Evolutionary conservation across 2,329 filamentous ascomycete species (phyloP).

Genomic region (Dothistroma septosporum): DNA sequence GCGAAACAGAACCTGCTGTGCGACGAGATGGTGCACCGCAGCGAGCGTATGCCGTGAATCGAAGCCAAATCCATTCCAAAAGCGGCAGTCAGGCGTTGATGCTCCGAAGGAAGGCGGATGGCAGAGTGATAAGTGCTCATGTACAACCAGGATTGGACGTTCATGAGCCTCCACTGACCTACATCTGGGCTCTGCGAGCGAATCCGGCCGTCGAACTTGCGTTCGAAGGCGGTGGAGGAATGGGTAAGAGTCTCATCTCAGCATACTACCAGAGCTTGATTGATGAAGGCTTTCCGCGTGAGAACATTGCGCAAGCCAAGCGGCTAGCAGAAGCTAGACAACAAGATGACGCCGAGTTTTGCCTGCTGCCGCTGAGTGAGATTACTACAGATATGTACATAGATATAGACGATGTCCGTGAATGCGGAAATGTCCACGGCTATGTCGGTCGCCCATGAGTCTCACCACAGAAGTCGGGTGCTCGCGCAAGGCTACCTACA

Average conservation of each 20-base stretch:
- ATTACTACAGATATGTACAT: constrained; percentile 20
- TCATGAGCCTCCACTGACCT: constrained; percentile 20
- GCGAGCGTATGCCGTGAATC: constrained; percentile 7
- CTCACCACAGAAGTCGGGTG: too few relatives aligned
- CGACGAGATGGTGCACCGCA: constrained; percentile 6
- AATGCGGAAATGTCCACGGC: background rate
- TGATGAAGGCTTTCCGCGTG: constrained; percentile 23
- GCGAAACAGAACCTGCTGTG: constrained; percentile 20
- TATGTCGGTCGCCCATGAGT: background rate
- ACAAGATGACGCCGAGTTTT: constrained; percentile 12
- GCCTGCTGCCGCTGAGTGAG: constrained; percentile 15
- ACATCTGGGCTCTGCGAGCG: constrained; percentile 24
- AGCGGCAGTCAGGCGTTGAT: constrained; percentile 23
- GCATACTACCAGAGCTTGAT: constrained; percentile 24
- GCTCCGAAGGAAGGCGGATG: constrained; percentile 11
- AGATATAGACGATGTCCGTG: constrained; percentile 10
- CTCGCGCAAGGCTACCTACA: too few relatives aligned
- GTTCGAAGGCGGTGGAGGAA: constrained; percentile 4
- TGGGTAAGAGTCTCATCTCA: constrained; percentile 13
- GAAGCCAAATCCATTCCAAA: constrained; percentile 19
- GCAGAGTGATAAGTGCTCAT: constrained; percentile 18
- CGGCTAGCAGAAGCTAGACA: constrained; percentile 16
- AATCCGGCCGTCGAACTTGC: constrained; percentile 13
- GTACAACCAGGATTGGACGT: constrained; percentile 24
- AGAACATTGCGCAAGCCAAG: constrained; percentile 23